Evolutionary conservation across 306 rosid species (phyloP), one percentile per base, ranked within the genome.

Genomic region (Trifolium fragiferum): DNA sequence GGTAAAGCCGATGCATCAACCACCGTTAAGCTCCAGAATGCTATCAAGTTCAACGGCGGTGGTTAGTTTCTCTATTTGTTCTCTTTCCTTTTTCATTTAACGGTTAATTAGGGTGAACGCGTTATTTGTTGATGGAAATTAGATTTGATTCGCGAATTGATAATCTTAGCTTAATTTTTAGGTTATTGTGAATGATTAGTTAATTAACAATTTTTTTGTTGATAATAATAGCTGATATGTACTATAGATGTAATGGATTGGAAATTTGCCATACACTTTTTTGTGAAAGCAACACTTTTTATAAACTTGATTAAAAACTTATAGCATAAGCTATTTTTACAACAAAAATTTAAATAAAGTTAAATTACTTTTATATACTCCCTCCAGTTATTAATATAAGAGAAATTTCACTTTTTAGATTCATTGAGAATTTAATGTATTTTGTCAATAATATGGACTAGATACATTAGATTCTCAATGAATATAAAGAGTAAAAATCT

Each of bases 31-130:
- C 83, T 91, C 80, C 97, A 91, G 83, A 83, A 87, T 75, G 95
- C 97, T 62, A 84, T 91, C 81, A 91, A 89, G 77, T 91, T 91
- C 86, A 91, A 91, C 15, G 97, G 97, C 78, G 97, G 97, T 84
- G 97, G 97, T 81, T 7, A 4, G 5, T 63, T 35, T 1, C 54
- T 3, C 8, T 1, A 0, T 6, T 8, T 19, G 13, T 41, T 14
- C 1, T 4, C 15, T 19, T 30, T 47, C 0, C 5, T 15, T 33
- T 55, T 30, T 58, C 0, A 0, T 35, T 13, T 8, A 25, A 4
- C 12, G n/a, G n/a, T 74, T 53, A 64, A 21, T 62, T 71, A n/a
- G 62, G 20, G 40, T 7, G 4, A 16, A 25, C 25, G 33, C 14
- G 5, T 46, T 10, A 16, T 37, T 68, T 50, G 8, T 55, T 58